These are phyloP conservation scores for Barbatosphaeria neglecta DNA, from an alignment of 495 filamentous ascomycete genomes.

Conservation along the genomic window DNA sequence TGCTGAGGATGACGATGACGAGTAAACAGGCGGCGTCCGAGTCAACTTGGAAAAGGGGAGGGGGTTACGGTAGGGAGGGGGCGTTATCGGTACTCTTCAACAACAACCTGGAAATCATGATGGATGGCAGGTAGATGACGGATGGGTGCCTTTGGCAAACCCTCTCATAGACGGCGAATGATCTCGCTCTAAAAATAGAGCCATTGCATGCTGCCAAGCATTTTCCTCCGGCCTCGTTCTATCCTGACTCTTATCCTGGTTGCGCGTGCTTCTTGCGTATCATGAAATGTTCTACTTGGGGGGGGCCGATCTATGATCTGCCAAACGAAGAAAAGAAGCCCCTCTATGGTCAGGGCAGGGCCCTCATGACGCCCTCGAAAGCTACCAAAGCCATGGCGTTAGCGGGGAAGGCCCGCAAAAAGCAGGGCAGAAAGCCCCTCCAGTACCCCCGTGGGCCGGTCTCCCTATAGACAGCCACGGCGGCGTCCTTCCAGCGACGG, in stretches of 20 bases:
- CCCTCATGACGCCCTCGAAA: constrained; percentile 86
- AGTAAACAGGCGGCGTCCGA: constrained; percentile 44
- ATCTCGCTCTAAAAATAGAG: background rate
- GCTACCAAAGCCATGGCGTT: constrained; percentile 90
- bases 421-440: constrained; percentile 89
- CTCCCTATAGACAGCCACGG: constrained; percentile 61
- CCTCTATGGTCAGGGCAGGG: no score
- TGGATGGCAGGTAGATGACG: no score
- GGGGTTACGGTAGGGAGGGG: constrained; percentile 10
- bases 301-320: no score
- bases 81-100: constrained; percentile 4
- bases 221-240: no score
- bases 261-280: no score
- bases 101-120: constrained; percentile 11
- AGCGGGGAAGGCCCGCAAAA: constrained; percentile 87
- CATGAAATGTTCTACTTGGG: no score
- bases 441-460: constrained; percentile 71
- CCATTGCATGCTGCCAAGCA: background rate
- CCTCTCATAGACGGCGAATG: background rate
- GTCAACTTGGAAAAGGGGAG: background rate
- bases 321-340: no score
- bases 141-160: background rate
- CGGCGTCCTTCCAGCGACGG: constrained; percentile 69
- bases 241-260: no score
- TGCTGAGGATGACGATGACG: constrained; percentile 91